Base-by-base conservation (phyloP, 176 grass and related monocot genomes). In the Paspalum vaginatum region DNA sequence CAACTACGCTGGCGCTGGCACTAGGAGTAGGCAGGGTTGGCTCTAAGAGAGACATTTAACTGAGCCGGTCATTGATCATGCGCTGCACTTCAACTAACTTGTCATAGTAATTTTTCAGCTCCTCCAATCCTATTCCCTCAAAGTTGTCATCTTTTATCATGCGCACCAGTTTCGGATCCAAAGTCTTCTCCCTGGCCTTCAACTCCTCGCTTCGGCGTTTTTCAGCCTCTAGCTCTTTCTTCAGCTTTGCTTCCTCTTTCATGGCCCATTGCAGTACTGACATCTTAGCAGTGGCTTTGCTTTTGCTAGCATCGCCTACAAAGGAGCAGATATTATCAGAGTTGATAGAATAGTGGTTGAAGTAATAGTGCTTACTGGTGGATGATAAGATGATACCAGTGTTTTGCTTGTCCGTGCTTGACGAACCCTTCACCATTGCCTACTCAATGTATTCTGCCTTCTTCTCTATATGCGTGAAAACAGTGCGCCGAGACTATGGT, bases 251-350 rank as follows among this genome's bases (percentile, higher is more conserved):
- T 66, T 66, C 47, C 27, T 53, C 12, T 41, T 15, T 50, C 46
- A 57, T 57, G 17, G 20, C 18, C 26, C 8, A 16, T 41, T 66
- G 76, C 32, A 66, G 1, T 50, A 7, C 17, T 51, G 3, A 24
- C 7, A 15, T 53, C 8, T 5, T 65, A 49, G 9, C n/a, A 38
- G 25, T 52, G 60, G 18, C 18, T 66, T 52, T 51, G 61, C 46
- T 79, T 24, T 53, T 66, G 32, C 49, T 53, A 66, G 76, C 61
- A 79, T 79, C 32, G 53, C 46, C 62, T 79, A 21, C 13, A 55
- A 55, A 55, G n/a, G 43, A 68, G 52, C 18, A 43, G 49, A 54
- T 24, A 53, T 21, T 6, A 9, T 24, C 37, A n/a, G 1, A 13
- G 71, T 74, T 57, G 15, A 22, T 43, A 79, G 48, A 79, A 40